Percentiles rank a stretch among this genome's conserved stretches.
phyloP scores from a whole-genome alignment of 2,329 filamentous ascomycete species.

The Arachnopeziza araneosa region DNA sequence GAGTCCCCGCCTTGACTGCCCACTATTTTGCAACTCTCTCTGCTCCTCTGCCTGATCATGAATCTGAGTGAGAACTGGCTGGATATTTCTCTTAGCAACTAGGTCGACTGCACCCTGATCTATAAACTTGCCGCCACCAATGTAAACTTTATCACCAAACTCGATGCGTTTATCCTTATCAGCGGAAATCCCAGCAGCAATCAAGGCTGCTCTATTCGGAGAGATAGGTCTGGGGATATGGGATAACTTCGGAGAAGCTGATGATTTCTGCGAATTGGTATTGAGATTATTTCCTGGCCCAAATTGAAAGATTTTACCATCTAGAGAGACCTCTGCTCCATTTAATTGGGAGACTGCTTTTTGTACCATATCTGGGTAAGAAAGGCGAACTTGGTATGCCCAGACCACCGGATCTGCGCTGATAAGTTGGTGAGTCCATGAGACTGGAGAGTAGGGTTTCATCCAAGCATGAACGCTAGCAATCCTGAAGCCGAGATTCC shows the following conservation, averaged over 20 bases:
- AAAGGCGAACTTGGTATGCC: not conserved
- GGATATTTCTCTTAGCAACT: slow-evolving; percentile 70
- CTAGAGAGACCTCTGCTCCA: not conserved
- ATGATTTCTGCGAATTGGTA: not conserved
- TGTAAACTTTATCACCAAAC: slow-evolving; percentile 50
- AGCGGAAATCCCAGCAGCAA: not conserved
- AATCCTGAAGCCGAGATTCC: not conserved
- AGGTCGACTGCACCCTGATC: slow-evolving; percentile 71
- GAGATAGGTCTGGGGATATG: too few species aligned
- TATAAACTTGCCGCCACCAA: slow-evolving; percentile 79
- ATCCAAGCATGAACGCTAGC: not conserved
- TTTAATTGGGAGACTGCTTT: not conserved
- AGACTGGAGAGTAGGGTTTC: not conserved
- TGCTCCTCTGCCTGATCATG: too few species aligned
- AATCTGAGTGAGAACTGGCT: slow-evolving; percentile 51
- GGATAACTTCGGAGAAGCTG: too few species aligned
- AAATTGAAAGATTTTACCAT: not conserved
- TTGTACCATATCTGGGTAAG: not conserved
- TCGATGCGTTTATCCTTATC: not conserved
- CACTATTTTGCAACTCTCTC: too few species aligned
- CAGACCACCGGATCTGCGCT: not conserved
- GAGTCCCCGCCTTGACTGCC: not conserved
- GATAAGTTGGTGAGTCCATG: not conserved
- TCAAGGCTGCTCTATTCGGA: too few species aligned
- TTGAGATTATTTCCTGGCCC: too few species aligned